These are phyloP conservation scores for Osmanthus fragrans DNA, from an alignment of 257 asterid genomes.

Conservation along the genomic window DNA sequence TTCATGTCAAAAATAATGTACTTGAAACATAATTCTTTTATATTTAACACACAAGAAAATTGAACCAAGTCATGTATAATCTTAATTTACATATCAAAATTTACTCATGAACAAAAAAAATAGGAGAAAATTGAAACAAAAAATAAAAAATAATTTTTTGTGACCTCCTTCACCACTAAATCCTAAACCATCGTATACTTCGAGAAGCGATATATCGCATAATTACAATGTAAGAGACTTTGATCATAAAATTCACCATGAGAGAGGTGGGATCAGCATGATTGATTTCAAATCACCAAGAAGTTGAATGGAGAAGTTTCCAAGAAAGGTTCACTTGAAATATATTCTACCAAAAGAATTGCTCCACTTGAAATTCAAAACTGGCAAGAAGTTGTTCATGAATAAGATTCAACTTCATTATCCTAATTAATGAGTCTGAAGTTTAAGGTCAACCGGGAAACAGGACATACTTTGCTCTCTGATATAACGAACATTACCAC, in stretches of 20 bases:
- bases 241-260: neutral
- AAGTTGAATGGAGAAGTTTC: no score
- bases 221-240: no score
- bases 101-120: no score
- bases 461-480: constrained; percentile 42
- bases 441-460: constrained; percentile 52
- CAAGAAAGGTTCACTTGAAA: no score
- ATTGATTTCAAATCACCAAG: neutral
- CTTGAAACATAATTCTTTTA: no score
- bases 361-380: neutral
- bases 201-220: neutral
- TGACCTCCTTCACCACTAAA: neutral
- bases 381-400: neutral
- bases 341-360: neutral
- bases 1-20: no score
- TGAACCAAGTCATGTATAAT: neutral
- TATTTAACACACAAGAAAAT: neutral
- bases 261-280: neutral
- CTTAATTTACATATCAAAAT: no score
- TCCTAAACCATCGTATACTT: neutral
- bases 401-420: constrained; percentile 10
- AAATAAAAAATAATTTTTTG: no score
- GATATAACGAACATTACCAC: constrained; percentile 44
- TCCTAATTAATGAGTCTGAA: constrained; percentile 29
- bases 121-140: neutral